Percentiles rank a stretch among this genome's conserved stretches.
These are phyloP conservation scores for Actinidia chinensis DNA, from an alignment of 179 eudicot genomes.

Conservation along the genomic window DNA sequence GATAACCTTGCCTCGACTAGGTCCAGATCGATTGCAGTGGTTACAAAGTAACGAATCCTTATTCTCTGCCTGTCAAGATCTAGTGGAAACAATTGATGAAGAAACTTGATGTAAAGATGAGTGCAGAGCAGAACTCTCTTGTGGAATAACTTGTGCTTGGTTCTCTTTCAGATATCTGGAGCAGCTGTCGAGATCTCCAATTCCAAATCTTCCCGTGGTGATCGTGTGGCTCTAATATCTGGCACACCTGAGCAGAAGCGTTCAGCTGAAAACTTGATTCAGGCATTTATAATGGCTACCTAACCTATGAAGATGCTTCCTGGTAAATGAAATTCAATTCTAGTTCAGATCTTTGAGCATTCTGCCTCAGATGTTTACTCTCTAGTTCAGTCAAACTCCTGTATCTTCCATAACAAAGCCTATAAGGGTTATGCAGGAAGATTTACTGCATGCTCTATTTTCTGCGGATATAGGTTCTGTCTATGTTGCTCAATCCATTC, in stretches of 20 bases:
- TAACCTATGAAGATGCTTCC: constrained; percentile 39
- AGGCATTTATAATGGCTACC: constrained; percentile 89
- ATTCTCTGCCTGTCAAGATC: no score
- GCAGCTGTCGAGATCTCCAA: constrained; percentile 84
- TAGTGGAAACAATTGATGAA: no score
- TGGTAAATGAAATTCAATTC: constrained; percentile 36
- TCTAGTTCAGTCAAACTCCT: constrained; percentile 30
- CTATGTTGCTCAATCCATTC: constrained; percentile 34
- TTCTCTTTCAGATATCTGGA: constrained; percentile 80
- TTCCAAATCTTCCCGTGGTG: constrained; percentile 74
- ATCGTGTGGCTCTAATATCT: constrained; percentile 74
- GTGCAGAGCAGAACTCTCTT: no score
- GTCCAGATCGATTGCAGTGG: no score
- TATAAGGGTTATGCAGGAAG: constrained; percentile 30
- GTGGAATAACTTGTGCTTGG: background rate
- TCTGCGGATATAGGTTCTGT: constrained; percentile 37
- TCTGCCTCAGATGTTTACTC: constrained; percentile 23
- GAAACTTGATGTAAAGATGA: no score
- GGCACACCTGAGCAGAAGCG: constrained; percentile 92
- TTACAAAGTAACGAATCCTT: no score
- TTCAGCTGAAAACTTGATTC: constrained; percentile 87
- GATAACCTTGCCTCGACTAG: no score
- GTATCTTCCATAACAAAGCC: constrained; percentile 28
- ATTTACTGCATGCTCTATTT: constrained; percentile 28
- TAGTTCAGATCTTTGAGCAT: constrained; percentile 26